Percentiles rank a stretch among this genome's conserved stretches.
Evolutionary conservation across 768 basidiomycete species (phyloP).

Genomic region (Leccinum incarnatum): DNA sequence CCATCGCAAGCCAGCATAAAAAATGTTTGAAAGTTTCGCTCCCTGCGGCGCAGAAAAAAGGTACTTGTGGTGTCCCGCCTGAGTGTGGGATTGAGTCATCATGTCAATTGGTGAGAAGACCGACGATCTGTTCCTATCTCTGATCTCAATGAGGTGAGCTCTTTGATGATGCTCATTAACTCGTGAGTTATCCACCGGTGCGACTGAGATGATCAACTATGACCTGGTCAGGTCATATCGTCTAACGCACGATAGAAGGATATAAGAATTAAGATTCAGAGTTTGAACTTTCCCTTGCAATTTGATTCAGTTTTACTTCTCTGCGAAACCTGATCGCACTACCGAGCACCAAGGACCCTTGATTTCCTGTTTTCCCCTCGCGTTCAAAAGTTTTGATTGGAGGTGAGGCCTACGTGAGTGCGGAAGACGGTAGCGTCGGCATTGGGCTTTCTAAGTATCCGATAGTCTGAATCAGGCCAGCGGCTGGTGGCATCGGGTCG

Average conservation of each 20-base stretch:
- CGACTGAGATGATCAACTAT: too few relatives aligned
- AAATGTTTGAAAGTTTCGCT: background rate
- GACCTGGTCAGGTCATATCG: too few relatives aligned
- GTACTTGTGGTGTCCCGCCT: background rate
- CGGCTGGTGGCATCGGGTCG: too few relatives aligned
- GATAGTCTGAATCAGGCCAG: too few relatives aligned
- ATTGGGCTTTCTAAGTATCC: too few relatives aligned
- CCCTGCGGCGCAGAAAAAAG: background rate
- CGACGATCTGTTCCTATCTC: background rate
- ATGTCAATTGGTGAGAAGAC: background rate
- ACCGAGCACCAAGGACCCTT: background rate
- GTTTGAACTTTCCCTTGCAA: too few relatives aligned
- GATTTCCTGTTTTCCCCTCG: background rate
- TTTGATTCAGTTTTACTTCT: background rate
- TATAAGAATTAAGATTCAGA: too few relatives aligned
- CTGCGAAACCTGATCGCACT: background rate
- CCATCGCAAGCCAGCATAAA: background rate
- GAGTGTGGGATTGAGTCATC: background rate
- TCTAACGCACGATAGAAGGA: too few relatives aligned
- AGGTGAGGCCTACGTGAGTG: background rate
- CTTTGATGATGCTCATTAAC: too few relatives aligned
- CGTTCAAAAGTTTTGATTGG: background rate
- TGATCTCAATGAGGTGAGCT: background rate
- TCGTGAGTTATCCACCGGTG: too few relatives aligned
- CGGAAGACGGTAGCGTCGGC: too few relatives aligned